These are phyloP conservation scores for Lasiodiplodia sp. DNA, from an alignment of 2,329 filamentous ascomycete species.

Conservation along the genomic window DNA sequence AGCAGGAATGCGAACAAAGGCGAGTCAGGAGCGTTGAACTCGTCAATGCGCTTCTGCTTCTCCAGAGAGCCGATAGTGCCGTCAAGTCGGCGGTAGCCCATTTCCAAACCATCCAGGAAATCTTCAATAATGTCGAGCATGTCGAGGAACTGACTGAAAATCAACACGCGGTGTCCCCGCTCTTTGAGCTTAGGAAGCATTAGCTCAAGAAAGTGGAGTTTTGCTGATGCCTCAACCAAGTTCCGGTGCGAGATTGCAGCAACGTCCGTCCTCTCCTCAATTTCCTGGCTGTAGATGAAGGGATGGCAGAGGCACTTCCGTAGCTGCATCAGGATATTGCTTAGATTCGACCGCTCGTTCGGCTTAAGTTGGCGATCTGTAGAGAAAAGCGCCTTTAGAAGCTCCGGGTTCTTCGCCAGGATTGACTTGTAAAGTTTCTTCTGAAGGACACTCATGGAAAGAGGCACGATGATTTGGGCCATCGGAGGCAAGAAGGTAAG, in stretches of 20 bases:
- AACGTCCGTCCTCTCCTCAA: constrained; percentile 80
- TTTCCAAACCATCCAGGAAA: constrained; percentile 78
- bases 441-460: constrained; percentile 94
- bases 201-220: constrained; percentile 81
- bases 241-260: constrained; percentile 74
- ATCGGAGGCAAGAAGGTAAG: constrained; percentile 91
- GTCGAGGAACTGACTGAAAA: constrained; percentile 94
- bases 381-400: constrained; percentile 86
- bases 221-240: constrained; percentile 88
- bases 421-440: constrained; percentile 96
- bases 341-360: constrained; percentile 79
- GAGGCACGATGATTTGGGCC: constrained; percentile 91
- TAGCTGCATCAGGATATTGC: constrained; percentile 94
- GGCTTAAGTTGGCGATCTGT: constrained; percentile 65
- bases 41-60: constrained; percentile 94
- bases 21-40: constrained; percentile 87
- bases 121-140: constrained; percentile 91
- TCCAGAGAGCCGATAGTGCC: constrained; percentile 81
- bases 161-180: constrained; percentile 86
- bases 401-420: constrained; percentile 84
- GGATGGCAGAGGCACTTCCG: constrained; percentile 95
- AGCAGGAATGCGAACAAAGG: constrained; percentile 87
- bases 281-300: constrained; percentile 88
- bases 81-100: constrained; percentile 82
- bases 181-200: constrained; percentile 88